Percentiles rank a stretch among this genome's conserved stretches.
Evolutionary conservation across 2,329 filamentous ascomycete species (phyloP).

Genomic region (Colletotrichum sidae): DNA sequence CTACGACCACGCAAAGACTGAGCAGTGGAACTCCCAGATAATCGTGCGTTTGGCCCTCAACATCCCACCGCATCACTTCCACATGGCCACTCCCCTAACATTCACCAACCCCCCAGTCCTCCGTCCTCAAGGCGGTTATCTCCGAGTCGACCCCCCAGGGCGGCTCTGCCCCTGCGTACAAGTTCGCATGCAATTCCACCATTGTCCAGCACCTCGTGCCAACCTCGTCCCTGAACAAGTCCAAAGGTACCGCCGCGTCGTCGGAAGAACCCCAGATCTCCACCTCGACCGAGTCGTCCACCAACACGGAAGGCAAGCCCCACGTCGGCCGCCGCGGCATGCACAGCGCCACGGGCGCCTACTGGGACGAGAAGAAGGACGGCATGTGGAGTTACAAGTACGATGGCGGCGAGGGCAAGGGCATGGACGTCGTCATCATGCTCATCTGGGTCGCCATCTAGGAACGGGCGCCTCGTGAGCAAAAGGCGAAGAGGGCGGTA

Average conservation of each 20-base stretch:
- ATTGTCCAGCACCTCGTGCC: slow-evolving; percentile 93
- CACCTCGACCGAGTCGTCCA: slow-evolving; percentile 63
- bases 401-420: slow-evolving; percentile 75
- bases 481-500: slow-evolving; percentile 1
- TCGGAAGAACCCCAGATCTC: slow-evolving; percentile 65
- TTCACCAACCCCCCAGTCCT: slow-evolving; percentile 65
- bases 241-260: slow-evolving; percentile 62
- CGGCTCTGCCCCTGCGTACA: slow-evolving; percentile 75
- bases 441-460: slow-evolving; percentile 82
- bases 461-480: background rate
- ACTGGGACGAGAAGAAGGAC: slow-evolving; percentile 92
- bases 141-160: slow-evolving; percentile 74
- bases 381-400: slow-evolving; percentile 93
- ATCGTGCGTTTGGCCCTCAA: slow-evolving; percentile 71
- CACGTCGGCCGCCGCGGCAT: slow-evolving; percentile 88
- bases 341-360: slow-evolving; percentile 87
- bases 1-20: slow-evolving; percentile 89
- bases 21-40: slow-evolving; percentile 90
- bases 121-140: slow-evolving; percentile 81
- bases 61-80: background rate
- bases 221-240: slow-evolving; percentile 72
- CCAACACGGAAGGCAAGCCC: slow-evolving; percentile 71
- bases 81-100: background rate
- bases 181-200: slow-evolving; percentile 97
- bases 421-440: slow-evolving; percentile 77